Conservation (phyloP, 2,329 filamentous ascomycete species). For the Fusarium duplospermum region DNA sequence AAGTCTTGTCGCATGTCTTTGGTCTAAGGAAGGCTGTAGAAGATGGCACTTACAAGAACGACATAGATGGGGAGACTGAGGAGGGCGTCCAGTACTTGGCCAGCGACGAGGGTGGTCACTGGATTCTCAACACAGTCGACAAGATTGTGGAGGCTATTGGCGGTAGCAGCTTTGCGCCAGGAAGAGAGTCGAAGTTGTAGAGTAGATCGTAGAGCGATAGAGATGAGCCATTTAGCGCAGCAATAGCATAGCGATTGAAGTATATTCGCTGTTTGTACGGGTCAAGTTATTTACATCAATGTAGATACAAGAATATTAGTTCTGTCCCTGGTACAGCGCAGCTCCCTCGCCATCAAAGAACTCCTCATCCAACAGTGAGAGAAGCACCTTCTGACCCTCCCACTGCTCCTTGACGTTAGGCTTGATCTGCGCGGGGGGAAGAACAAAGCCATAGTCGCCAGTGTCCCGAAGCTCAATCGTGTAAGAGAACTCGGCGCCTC, state of each 20-base stretch:
- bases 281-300: not conserved
- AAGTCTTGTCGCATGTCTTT: slow-evolving; percentile 85
- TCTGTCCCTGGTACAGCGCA: slow-evolving; percentile 32
- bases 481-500: slow-evolving; percentile 51
- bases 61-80: slow-evolving; percentile 49
- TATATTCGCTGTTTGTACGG: not conserved
- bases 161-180: slow-evolving; percentile 53
- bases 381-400: slow-evolving; percentile 51
- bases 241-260: not conserved
- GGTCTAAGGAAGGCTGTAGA: slow-evolving; percentile 81
- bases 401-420: slow-evolving; percentile 52
- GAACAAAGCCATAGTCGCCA: slow-evolving; percentile 51
- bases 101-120: slow-evolving; percentile 59
- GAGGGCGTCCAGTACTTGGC: slow-evolving; percentile 55
- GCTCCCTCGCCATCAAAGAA: slow-evolving; percentile 50
- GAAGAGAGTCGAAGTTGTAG: slow-evolving; percentile 38
- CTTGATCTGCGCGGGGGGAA: slow-evolving; percentile 52
- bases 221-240: not conserved
- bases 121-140: slow-evolving; percentile 59
- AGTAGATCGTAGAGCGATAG: not conserved
- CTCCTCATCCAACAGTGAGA: slow-evolving; percentile 47
- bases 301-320: not conserved
- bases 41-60: slow-evolving; percentile 66
- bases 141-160: slow-evolving; percentile 59
- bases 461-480: slow-evolving; percentile 53